Evolutionary conservation across 2,329 filamentous ascomycete species (phyloP), one percentile per base, ranked within the genome.

Genomic region (Diaporthe sp.): DNA sequence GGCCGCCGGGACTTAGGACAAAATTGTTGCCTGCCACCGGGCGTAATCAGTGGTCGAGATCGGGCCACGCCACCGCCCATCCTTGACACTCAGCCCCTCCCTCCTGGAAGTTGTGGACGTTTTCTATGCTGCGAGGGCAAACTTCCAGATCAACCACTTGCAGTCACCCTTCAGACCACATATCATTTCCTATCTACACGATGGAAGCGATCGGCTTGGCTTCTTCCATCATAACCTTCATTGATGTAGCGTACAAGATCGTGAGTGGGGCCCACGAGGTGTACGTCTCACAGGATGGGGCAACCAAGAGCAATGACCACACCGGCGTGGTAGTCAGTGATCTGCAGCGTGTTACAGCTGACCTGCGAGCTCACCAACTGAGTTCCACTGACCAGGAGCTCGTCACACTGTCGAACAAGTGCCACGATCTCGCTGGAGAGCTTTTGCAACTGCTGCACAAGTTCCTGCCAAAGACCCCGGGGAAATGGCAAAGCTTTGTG

Each of bases 401-500:
- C 25, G 2, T 59, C 22, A 37, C 4, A 6, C 17, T 71, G 19
- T 59, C 53, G 4, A 39, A 46, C 19, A 59, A 59, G n/a, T 71
- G 68, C 68, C 42, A 71, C 6, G 10, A 49, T 44, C 53, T 71
- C 10, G 49, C 68, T 12, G 19, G 25, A 6, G 53, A 71, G 19
- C 53, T 59, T 2, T 37, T 71, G 9, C 68, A 71, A 39, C 25
- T 71, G 19, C 31, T 71, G 12, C 39, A 71, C n/a, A 59, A 37
- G 39, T 59, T 71, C 6, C 19, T 71, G 3, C 68, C 68, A 9
- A 71, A 71, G 22, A 37, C 25, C 19, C 68, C 68, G 2, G 53
- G 53, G 31, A 58, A 49, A 59, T 71, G 68, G 68, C 53, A 71
- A 37, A 71, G 68, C 25, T 71, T 71, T n/a, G 68, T 59, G 4